Evolutionary conservation across 192 early-diverging fungal species (phyloP).

Genomic region (Geranomyces variabilis): DNA sequence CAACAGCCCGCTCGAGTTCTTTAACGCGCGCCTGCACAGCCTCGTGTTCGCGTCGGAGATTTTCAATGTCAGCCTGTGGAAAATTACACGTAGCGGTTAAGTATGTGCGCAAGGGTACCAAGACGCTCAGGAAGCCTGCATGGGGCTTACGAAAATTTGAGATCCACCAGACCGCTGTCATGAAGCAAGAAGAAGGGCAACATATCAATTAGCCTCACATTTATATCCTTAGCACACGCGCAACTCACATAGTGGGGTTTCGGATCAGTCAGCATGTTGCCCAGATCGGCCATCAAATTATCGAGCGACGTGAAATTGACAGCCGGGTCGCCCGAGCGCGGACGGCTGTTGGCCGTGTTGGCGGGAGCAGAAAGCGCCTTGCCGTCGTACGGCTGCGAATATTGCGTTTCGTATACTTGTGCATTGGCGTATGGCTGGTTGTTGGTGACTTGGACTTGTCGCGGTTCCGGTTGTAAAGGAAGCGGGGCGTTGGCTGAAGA

Average conservation of each 20-base stretch:
- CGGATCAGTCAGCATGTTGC: conserved; percentile 58
- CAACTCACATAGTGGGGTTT: conserved; percentile 23
- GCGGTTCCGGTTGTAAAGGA: conserved; percentile 26
- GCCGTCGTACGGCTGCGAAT: conserved; percentile 24
- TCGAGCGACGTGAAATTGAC: conserved; percentile 67
- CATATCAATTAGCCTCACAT: not conserved
- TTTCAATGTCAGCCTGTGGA: conserved; percentile 23
- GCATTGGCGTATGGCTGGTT: conserved; percentile 11
- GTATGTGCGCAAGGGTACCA: no score
- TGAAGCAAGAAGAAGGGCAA: not conserved
- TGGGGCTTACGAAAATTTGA: no score
- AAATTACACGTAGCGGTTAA: not conserved
- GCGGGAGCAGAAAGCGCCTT: conserved; percentile 19
- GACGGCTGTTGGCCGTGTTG: not conserved
- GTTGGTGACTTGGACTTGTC: conserved; percentile 20
- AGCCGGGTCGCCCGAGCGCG: conserved; percentile 8
- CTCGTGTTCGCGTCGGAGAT: conserved; percentile 42
- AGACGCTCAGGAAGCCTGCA: no score
- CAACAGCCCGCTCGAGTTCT: conserved; percentile 32
- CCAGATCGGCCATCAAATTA: conserved; percentile 77
- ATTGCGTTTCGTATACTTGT: conserved; percentile 32
- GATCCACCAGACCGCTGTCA: not conserved
- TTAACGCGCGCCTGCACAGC: conserved; percentile 31
- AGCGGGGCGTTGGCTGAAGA: not conserved
- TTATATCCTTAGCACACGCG: no score